These are phyloP conservation scores for Crucibulum laeve DNA, from an alignment of 768 basidiomycete genomes.

Conservation along the genomic window DNA sequence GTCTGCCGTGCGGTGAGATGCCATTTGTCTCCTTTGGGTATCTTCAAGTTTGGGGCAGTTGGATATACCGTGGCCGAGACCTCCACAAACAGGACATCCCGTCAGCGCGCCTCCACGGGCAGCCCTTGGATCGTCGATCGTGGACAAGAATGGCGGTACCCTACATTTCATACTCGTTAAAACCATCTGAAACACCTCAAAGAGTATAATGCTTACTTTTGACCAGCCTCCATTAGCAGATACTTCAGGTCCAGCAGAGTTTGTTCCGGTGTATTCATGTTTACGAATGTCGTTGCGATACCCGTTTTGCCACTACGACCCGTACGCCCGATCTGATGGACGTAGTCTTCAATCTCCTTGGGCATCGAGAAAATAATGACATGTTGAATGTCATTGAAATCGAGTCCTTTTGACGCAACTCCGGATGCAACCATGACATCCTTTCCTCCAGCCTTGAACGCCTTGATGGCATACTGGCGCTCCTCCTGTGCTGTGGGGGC, in stretches of 20 bases:
- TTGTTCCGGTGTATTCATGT: constrained; percentile 96
- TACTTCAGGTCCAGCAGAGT: constrained; percentile 97
- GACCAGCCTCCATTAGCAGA: constrained; percentile 92
- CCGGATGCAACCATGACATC: constrained; percentile 99
- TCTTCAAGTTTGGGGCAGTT: constrained; percentile 98
- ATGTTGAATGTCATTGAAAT: constrained; percentile 98
- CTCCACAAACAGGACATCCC: constrained; percentile 96
- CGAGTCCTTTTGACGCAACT: constrained; percentile 96
- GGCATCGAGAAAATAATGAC: constrained; percentile 99
- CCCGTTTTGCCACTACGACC: constrained; percentile 98
- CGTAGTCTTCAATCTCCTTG: constrained; percentile 99
- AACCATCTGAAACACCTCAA: background rate
- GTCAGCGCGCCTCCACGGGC: constrained; percentile 73
- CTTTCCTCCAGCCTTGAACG: constrained; percentile 95
- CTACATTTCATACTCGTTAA: constrained; percentile 33
- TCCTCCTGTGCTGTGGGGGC: constrained; percentile 82
- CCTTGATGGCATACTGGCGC: constrained; percentile 97
- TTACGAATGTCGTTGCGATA: constrained; percentile 98
- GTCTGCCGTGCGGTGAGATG: constrained; percentile 71
- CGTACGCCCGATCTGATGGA: constrained; percentile 98
- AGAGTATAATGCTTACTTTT: constrained; percentile 61
- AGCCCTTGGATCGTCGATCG: constrained; percentile 87
- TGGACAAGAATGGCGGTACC: constrained; percentile 88
- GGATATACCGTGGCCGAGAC: constrained; percentile 89
- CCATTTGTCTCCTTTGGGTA: constrained; percentile 84